A percentile compares a stretch with the other conserved stretches of the same genome.
phyloP scores from a whole-genome alignment of 176 grass and related monocot species.

The Aechmea fasciata region DNA sequence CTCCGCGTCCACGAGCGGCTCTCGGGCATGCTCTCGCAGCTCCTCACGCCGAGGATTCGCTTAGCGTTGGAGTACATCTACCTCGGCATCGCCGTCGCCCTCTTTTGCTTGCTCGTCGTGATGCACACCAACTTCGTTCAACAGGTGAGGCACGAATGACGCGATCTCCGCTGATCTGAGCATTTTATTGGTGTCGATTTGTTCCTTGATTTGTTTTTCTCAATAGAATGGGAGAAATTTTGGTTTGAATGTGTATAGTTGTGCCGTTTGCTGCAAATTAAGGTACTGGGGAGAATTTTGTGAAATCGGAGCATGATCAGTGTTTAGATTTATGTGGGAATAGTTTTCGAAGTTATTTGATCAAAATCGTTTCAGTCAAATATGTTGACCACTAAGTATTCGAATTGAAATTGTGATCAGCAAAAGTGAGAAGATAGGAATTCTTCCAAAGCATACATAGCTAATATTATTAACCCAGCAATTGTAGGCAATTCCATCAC shows the following conservation, averaged over 20 bases:
- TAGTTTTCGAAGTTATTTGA: too few relatives aligned
- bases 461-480: too few relatives aligned
- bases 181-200: background rate
- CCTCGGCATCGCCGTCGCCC: slow-evolving; percentile 63
- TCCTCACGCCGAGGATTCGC: slow-evolving; percentile 87
- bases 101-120: slow-evolving; percentile 91
- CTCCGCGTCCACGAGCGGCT: slow-evolving; percentile 89
- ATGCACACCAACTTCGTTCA: slow-evolving; percentile 99
- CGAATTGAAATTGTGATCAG: too few relatives aligned
- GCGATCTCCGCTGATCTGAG: background rate
- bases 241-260: background rate
- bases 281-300: background rate
- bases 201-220: slow-evolving; percentile 4
- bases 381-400: too few relatives aligned
- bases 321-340: too few relatives aligned
- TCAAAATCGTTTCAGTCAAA: too few relatives aligned
- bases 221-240: background rate
- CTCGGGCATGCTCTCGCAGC: slow-evolving; percentile 94
- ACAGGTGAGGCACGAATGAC: slow-evolving; percentile 43
- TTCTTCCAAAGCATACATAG: too few relatives aligned
- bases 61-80: slow-evolving; percentile 83
- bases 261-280: background rate
- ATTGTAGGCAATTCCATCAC: too few relatives aligned
- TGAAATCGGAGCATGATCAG: background rate
- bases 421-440: too few relatives aligned